These are phyloP conservation scores for Arxiozyma telluris DNA, from an alignment of 1,139 yeast species.

Conservation along the genomic window DNA sequence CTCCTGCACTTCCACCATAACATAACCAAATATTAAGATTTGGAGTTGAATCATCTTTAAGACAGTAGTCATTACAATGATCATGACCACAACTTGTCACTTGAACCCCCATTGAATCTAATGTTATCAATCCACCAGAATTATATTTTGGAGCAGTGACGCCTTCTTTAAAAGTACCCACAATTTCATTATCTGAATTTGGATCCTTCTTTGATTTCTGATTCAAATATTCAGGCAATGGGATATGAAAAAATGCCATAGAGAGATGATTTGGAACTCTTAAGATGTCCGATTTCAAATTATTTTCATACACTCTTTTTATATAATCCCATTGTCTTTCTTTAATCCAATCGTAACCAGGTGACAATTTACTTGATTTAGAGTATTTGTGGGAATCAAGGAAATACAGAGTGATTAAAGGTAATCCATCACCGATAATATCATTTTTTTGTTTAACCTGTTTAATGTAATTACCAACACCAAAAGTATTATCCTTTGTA, in stretches of 20 bases:
- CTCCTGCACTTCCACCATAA: slow-evolving; percentile 89
- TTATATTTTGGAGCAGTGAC: slow-evolving; percentile 71
- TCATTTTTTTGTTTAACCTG: slow-evolving; percentile 35
- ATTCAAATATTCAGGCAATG: slow-evolving; percentile 71
- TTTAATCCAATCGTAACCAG: slow-evolving; percentile 84
- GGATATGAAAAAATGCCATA: slow-evolving; percentile 92
- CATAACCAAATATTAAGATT: slow-evolving; percentile 66
- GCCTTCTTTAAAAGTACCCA: slow-evolving; percentile 62
- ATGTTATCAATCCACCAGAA: slow-evolving; percentile 50
- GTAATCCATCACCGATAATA: slow-evolving; percentile 8
- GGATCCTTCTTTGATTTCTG: slow-evolving; percentile 23
- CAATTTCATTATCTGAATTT: slow-evolving; percentile 33
- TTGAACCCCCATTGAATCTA: slow-evolving; percentile 59
- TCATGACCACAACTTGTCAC: slow-evolving; percentile 10
- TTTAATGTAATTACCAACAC: slow-evolving; percentile 70
- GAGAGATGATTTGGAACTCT: slow-evolving; percentile 43
- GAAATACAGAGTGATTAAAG: slow-evolving; percentile 58
- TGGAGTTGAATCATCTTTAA: slow-evolving; percentile 30
- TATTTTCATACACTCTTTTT: slow-evolving; percentile 31
- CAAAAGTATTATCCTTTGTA: slow-evolving; percentile 39
- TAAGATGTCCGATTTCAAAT: slow-evolving; percentile 25
- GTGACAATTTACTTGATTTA: slow-evolving; percentile 50
- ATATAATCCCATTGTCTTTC: slow-evolving; percentile 61
- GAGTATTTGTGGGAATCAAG: slow-evolving; percentile 77
- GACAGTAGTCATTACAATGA: background rate